Conservation (phyloP, 176 grass and related monocot species). For the Avena eriantha region DNA sequence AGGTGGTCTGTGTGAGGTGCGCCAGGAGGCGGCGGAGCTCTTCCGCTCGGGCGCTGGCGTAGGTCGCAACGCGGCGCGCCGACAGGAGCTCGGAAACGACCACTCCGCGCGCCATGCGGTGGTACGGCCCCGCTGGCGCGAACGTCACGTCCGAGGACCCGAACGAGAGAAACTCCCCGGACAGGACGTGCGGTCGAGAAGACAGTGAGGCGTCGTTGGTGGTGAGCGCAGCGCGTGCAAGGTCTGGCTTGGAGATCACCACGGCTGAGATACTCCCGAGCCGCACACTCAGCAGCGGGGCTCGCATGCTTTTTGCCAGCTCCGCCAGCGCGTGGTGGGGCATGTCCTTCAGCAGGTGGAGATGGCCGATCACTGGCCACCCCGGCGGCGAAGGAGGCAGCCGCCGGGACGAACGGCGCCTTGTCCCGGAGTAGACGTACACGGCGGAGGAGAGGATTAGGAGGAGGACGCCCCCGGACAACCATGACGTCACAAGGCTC, state of each 20-base stretch:
- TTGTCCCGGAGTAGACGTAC: too few species aligned
- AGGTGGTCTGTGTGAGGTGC: neutral
- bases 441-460: too few species aligned
- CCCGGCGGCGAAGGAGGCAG: neutral
- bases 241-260: slow-evolving; percentile 15
- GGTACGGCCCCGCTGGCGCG: neutral
- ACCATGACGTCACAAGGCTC: too few species aligned
- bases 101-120: neutral
- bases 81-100: slow-evolving; percentile 2
- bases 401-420: neutral
- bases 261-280: neutral
- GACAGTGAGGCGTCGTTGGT: neutral
- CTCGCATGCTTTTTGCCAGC: neutral
- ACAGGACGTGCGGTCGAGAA: neutral
- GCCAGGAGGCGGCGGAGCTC: neutral
- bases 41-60: neutral
- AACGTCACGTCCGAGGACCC: neutral
- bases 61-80: neutral
- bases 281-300: neutral
- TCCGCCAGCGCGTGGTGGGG: neutral
- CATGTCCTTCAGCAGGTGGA: slow-evolving; percentile 2
- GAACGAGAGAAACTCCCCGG: neutral
- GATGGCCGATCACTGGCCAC: slow-evolving; percentile 8
- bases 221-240: slow-evolving; percentile 4
- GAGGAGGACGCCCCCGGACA: too few species aligned